A percentile compares a stretch with the other conserved stretches of the same genome.
Conservation (phyloP, 306 rosid genomes). For the Hylodesmum podocarpum region DNA sequence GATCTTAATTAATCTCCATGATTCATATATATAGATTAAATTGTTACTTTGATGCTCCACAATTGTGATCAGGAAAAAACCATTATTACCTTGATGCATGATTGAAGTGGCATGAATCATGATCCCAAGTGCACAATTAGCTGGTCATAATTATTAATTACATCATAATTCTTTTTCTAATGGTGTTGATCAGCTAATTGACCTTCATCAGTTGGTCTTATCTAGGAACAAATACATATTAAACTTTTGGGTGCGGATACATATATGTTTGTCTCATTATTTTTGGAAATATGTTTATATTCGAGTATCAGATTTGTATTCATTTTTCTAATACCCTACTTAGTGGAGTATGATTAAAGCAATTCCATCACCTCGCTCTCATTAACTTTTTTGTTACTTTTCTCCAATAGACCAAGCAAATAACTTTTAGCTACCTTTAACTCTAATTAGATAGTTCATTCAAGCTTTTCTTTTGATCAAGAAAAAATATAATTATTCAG, state of each 20-base stretch:
- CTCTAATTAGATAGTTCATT: neutral
- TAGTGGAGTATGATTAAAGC: slow-evolving; percentile 19
- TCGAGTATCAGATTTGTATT: neutral
- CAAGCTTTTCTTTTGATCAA: neutral
- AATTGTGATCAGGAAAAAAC: neutral
- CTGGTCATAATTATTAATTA: neutral
- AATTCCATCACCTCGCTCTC: neutral
- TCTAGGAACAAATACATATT: neutral
- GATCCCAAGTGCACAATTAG: neutral
- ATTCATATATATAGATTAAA: too few species aligned
- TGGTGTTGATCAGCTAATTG: neutral
- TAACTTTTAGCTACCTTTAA: neutral
- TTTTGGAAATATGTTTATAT: neutral
- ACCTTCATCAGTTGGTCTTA: neutral
- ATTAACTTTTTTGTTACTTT: slow-evolving; percentile 20
- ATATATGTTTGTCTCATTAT: neutral
- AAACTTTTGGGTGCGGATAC: neutral
- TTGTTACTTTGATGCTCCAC: neutral
- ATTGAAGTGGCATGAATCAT: neutral
- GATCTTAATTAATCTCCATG: too few species aligned
- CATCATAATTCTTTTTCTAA: neutral
- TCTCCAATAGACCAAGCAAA: neutral
- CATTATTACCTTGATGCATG: slow-evolving; percentile 12
- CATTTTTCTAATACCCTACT: neutral
- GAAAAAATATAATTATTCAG: neutral